Conservation (phyloP, 352 stramenopile species). For the Phytophthora meadii region DNA sequence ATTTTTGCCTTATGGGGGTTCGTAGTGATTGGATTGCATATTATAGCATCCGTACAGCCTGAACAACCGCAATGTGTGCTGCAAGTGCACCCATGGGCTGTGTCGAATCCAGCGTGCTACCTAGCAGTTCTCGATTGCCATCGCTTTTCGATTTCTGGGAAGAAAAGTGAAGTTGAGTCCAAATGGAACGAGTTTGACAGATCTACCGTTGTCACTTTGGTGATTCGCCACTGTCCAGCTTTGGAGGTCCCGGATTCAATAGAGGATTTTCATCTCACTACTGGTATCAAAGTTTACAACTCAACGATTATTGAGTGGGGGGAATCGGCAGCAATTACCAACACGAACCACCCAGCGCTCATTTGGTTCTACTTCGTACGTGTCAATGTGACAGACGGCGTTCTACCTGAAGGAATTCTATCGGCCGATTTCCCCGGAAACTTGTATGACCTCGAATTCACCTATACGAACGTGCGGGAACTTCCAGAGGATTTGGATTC, state of each 20-base stretch:
- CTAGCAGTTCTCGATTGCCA: constrained; percentile 41
- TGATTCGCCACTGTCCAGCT: constrained; percentile 36
- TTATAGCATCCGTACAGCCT: constrained; percentile 22
- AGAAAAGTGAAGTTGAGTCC: constrained; percentile 11
- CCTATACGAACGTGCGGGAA: constrained; percentile 37
- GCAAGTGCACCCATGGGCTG: constrained; percentile 34
- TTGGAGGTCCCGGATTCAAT: constrained; percentile 31
- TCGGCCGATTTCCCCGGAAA: constrained; percentile 15
- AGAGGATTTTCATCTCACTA: constrained; percentile 21
- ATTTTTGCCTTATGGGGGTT: constrained; percentile 26
- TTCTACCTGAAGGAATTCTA: constrained; percentile 14
- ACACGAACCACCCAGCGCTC: constrained; percentile 28
- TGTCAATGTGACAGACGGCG: constrained; percentile 19
- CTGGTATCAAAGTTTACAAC: constrained; percentile 47
- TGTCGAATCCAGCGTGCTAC: constrained; percentile 30
- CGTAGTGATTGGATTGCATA: constrained; percentile 27
- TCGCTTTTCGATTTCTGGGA: constrained; percentile 7
- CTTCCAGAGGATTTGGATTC: constrained; percentile 47
- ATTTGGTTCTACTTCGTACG: constrained; percentile 29
- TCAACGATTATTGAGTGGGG: constrained; percentile 39
- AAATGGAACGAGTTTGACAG: constrained; percentile 28
- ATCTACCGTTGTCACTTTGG: constrained; percentile 27
- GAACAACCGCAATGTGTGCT: constrained; percentile 24
- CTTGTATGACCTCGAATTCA: constrained; percentile 43
- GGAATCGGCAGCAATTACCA: constrained; percentile 31